Base-by-base conservation (phyloP, 2,329 filamentous ascomycete genomes). In the Intubia oerlemansii region DNA sequence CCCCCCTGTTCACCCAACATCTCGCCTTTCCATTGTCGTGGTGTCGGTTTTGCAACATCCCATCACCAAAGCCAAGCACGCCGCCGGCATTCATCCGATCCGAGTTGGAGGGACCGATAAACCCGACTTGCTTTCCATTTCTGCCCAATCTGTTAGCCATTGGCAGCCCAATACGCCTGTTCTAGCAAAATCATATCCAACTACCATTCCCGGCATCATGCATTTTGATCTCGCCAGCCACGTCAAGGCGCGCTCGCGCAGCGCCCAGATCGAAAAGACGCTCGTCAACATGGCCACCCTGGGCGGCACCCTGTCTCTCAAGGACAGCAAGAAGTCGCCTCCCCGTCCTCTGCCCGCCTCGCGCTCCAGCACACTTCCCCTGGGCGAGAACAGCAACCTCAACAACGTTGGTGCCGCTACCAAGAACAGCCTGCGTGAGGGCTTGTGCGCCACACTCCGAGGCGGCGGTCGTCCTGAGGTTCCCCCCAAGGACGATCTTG, bases 211-310 rank as follows among this genome's bases (percentile, higher is more conserved):
- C n/a, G n/a, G n/a, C n/a, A n/a, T 33, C 33, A 50, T 50, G 45
- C 44, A 49, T 39, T 46, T 55, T 40, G 52, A 56, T 35, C 43
- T 57, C 42, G 48, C 52, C 23, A 43, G 52, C 17, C 51, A 59
- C 32, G 48, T 47, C 37, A 58, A 51, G 39, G 42, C 48, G 33
- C 57, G 58, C 32, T 50, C 54, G 32, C 53, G 52, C 38, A 64
- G 58, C 40, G 46, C 61, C 23, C 59, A 64, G 36, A 46, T 62
- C 29, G 56, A 62, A 33, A 50, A 45, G 33, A 36, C 34, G 5
- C 18, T 39, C 17, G 22, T 29, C 11, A 36, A 28, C 16, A 32
- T 38, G 13, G 32, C 33, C 3, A 14, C 34, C 0, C 16, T 37
- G 7, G 32, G 35, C 19, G 32, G 35, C 19, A 27, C 28, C 8